phyloP scores from a whole-genome alignment of 2,329 filamentous ascomycete genomes.

The Coleophoma crateriformis region DNA sequence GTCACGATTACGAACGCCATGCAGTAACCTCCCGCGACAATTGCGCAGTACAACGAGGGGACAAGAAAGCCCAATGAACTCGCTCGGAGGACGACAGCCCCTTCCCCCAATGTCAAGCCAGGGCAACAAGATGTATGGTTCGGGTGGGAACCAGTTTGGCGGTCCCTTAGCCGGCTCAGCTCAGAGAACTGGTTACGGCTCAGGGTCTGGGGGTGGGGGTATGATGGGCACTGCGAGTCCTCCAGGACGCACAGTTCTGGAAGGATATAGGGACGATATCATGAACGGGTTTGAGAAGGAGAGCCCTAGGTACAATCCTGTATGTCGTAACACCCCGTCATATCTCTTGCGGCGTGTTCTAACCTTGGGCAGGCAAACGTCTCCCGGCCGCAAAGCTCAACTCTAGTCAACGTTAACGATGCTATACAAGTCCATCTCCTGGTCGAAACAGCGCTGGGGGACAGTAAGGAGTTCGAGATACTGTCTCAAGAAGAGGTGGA shows the following conservation, averaged over 20 bases:
- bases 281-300: conserved; percentile 48
- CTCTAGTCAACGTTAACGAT: conserved; percentile 58
- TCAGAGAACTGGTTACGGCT: conserved; percentile 8
- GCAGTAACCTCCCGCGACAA: too few relatives aligned
- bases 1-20: too few relatives aligned
- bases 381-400: conserved; percentile 47
- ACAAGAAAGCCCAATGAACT: background rate
- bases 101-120: conserved; percentile 14
- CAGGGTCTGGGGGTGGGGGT: conserved; percentile 5
- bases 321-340: conserved; percentile 26
- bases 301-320: conserved; percentile 50
- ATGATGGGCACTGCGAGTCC: conserved; percentile 19
- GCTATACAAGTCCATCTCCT: conserved; percentile 84
- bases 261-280: conserved; percentile 54
- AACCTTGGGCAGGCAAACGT: conserved; percentile 39
- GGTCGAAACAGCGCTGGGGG: conserved; percentile 86
- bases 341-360: background rate
- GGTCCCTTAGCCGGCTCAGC: conserved; percentile 7
- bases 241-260: conserved; percentile 44
- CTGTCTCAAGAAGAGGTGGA: conserved; percentile 91
- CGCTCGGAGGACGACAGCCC: conserved; percentile 5
- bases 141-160: conserved; percentile 5
- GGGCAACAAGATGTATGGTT: conserved; percentile 2
- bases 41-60: too few relatives aligned
- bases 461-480: conserved; percentile 81